Conservation (phyloP, 305 asterid species). For the Rubia tinctorum region DNA sequence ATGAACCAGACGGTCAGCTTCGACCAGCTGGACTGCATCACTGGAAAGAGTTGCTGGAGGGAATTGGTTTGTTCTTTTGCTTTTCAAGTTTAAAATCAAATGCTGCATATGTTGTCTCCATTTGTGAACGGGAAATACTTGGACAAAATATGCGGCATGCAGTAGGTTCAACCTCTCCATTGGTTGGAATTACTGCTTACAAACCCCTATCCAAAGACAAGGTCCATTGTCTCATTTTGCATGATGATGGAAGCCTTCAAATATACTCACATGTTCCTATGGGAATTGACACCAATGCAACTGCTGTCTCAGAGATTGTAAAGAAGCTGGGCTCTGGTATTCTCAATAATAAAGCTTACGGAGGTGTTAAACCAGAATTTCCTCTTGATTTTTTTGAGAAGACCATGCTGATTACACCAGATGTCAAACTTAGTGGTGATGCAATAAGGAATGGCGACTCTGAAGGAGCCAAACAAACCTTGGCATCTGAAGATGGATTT, state of each 20-base stretch:
- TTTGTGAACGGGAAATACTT: constrained; percentile 74
- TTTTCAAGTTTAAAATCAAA: constrained; percentile 85
- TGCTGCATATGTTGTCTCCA: constrained; percentile 66
- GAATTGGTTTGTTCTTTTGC: constrained; percentile 82
- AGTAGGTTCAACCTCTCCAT: constrained; percentile 78
- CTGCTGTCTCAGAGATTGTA: constrained; percentile 75
- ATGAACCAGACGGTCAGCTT: constrained; percentile 68
- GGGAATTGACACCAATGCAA: constrained; percentile 63
- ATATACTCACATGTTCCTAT: constrained; percentile 82
- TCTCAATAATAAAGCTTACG: constrained; percentile 84
- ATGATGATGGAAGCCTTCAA: constrained; percentile 99
- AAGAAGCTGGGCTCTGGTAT: constrained; percentile 91
- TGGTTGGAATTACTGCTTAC: constrained; percentile 95
- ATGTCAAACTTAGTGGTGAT: constrained; percentile 87
- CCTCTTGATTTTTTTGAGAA: constrained; percentile 97
- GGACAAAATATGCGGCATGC: constrained; percentile 84
- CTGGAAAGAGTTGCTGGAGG: constrained; percentile 82
- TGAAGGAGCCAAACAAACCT: constrained; percentile 88
- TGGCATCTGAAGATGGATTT: constrained; percentile 97
- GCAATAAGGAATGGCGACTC: constrained; percentile 93
- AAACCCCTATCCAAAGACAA: constrained; percentile 98
- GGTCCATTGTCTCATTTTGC: constrained; percentile 89
- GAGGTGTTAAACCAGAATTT: constrained; percentile 91
- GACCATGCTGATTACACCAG: constrained; percentile 84
- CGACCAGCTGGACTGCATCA: constrained; percentile 95